These are phyloP conservation scores for Zygotorulaspora florentina DNA, from an alignment of 805 yeast species.

Conservation along the genomic window DNA sequence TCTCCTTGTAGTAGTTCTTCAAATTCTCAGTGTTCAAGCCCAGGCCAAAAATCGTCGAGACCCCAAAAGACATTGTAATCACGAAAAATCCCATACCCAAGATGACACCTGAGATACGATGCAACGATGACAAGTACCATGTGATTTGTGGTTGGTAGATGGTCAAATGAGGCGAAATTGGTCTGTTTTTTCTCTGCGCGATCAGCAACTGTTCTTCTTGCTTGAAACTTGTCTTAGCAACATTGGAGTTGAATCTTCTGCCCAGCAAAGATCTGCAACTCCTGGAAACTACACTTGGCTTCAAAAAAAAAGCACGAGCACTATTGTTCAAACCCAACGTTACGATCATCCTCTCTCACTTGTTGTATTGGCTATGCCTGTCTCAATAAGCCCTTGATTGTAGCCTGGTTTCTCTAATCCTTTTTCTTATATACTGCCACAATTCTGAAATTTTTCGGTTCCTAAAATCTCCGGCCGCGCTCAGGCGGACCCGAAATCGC, in stretches of 20 bases:
- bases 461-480: conserved; percentile 1
- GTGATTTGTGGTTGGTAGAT: conserved; percentile 92
- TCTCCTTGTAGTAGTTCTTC: conserved; percentile 43
- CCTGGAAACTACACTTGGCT: conserved; percentile 13
- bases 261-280: conserved; percentile 10
- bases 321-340: conserved; percentile 17
- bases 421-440: too few species aligned
- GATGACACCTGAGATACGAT: conserved; percentile 84
- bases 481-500: conserved; percentile 1
- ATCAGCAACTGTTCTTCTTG: conserved; percentile 67
- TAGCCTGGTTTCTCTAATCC: background rate
- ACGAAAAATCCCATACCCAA: conserved; percentile 77
- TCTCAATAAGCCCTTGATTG: background rate
- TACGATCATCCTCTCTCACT: conserved; percentile 10
- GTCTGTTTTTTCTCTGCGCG: conserved; percentile 83
- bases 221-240: conserved; percentile 26
- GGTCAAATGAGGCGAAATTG: conserved; percentile 82
- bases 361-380: background rate
- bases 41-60: conserved; percentile 59
- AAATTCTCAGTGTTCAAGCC: conserved; percentile 35
- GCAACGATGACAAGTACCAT: conserved; percentile 71
- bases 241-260: conserved; percentile 9
- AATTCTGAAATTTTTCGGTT: background rate
- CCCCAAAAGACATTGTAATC: conserved; percentile 70
- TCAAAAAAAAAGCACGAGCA: conserved; percentile 4